Percentiles rank a stretch among this genome's conserved stretches.
These are phyloP conservation scores for Cyclanthera cordifolia DNA, from an alignment of 306 rosid species.

Conservation along the genomic window DNA sequence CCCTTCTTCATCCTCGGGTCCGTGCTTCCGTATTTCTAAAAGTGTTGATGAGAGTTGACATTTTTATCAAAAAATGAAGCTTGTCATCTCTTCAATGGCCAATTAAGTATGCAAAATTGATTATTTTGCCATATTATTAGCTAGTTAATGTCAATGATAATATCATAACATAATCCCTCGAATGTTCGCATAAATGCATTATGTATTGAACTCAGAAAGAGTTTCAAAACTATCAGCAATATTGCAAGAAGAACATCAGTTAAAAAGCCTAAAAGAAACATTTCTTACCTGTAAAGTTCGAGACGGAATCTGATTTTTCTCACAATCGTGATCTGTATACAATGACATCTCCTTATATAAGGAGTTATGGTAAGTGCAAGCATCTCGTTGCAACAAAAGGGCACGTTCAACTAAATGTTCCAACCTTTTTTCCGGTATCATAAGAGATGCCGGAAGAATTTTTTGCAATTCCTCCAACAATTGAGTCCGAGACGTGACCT, in stretches of 20 bases:
- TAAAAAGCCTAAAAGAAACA: slow-evolving; percentile 6
- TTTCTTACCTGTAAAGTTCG: slow-evolving; percentile 68
- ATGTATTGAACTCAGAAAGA: too few relatives aligned
- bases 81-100: neutral
- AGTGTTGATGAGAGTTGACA: too few relatives aligned
- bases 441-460: slow-evolving; percentile 73
- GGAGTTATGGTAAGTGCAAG: slow-evolving; percentile 85
- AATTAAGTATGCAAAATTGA: too few relatives aligned
- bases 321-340: slow-evolving; percentile 84
- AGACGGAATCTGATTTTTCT: slow-evolving; percentile 81
- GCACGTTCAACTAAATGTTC: slow-evolving; percentile 93
- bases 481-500: slow-evolving; percentile 52
- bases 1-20: neutral
- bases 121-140: neutral
- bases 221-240: neutral
- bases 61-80: too few relatives aligned
- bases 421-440: slow-evolving; percentile 91
- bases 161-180: neutral
- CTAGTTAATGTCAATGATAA: neutral
- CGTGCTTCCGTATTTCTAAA: too few relatives aligned
- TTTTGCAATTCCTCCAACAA: slow-evolving; percentile 80
- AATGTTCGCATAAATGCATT: neutral
- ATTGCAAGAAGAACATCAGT: slow-evolving; percentile 1
- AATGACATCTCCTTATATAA: slow-evolving; percentile 78
- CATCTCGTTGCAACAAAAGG: slow-evolving; percentile 75